Evolutionary conservation across 2,329 filamentous ascomycete species (phyloP).

Genomic region (Penicillium concentricum): DNA sequence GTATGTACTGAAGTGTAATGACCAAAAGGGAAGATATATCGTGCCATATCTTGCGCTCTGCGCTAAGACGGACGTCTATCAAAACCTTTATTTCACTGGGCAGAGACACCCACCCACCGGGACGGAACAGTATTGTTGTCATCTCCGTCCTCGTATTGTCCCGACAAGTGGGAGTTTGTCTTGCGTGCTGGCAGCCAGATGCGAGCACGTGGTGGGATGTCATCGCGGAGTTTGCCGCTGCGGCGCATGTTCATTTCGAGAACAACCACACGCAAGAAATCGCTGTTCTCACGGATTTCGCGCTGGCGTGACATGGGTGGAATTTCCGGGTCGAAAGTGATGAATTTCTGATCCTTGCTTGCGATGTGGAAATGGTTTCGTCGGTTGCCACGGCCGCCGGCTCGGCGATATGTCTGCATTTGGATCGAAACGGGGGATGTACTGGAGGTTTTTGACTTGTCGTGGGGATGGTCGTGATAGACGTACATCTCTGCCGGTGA

Average conservation of each 20-base stretch:
- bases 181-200: constrained; percentile 61
- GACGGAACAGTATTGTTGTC: constrained; percentile 21
- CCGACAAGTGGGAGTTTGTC: constrained; percentile 20
- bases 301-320: constrained; percentile 54
- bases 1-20: constrained; percentile 13
- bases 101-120: constrained; percentile 25
- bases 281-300: constrained; percentile 63
- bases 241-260: constrained; percentile 69
- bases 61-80: constrained; percentile 4
- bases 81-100: background rate
- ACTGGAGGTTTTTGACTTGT: constrained; percentile 26
- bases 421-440: constrained; percentile 57
- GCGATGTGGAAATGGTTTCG: constrained; percentile 39
- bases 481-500: constrained; percentile 48
- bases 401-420: constrained; percentile 59
- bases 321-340: constrained; percentile 33
- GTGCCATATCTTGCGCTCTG: constrained; percentile 11
- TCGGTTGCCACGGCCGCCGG: constrained; percentile 29
- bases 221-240: constrained; percentile 59
- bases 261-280: constrained; percentile 64
- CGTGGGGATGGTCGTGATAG: constrained; percentile 43
- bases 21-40: background rate
- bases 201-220: constrained; percentile 54
- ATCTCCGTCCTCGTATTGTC: constrained; percentile 24
- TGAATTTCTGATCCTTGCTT: constrained; percentile 37